Conservation (phyloP, 2,329 filamentous ascomycete species). For the Trichoderma polysporum region DNA sequence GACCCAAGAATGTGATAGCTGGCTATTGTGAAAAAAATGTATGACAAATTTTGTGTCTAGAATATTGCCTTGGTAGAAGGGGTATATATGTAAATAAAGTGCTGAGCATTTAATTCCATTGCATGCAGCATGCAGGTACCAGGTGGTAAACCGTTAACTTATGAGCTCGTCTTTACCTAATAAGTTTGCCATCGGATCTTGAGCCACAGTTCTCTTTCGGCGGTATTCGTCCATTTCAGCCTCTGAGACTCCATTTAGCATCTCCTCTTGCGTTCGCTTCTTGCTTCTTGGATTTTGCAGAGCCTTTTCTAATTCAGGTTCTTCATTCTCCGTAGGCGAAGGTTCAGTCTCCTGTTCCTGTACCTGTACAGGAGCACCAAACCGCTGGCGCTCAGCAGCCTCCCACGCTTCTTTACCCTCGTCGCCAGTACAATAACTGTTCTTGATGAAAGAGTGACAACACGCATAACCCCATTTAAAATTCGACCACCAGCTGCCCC, state of each 20-base stretch:
- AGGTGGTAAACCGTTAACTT: slow-evolving; percentile 31
- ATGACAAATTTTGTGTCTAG: not conserved
- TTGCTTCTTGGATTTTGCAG: slow-evolving; percentile 44
- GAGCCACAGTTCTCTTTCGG: slow-evolving; percentile 67
- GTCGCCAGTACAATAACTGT: slow-evolving; percentile 95
- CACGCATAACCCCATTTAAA: slow-evolving; percentile 97
- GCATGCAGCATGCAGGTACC: not conserved
- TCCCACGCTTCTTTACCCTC: slow-evolving; percentile 80
- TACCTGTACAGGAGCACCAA: slow-evolving; percentile 45
- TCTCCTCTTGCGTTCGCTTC: slow-evolving; percentile 76
- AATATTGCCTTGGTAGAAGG: not conserved
- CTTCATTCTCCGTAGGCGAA: not conserved
- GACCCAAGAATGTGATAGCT: not conserved
- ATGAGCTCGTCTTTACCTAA: slow-evolving; percentile 70
- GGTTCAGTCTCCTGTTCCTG: slow-evolving; percentile 33
- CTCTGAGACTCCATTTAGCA: slow-evolving; percentile 75
- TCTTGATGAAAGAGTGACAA: slow-evolving; percentile 90
- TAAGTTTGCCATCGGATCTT: slow-evolving; percentile 85
- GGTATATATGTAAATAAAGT: not conserved
- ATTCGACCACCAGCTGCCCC: slow-evolving; percentile 96
- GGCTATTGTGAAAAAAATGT: not conserved
- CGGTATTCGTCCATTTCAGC: slow-evolving; percentile 86
- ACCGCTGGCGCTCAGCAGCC: slow-evolving; percentile 65
- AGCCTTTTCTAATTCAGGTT: not conserved
- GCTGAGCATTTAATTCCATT: not conserved